These are phyloP conservation scores for Globisporangium nunn DNA, from an alignment of 352 stramenopile genomes.

Conservation along the genomic window DNA sequence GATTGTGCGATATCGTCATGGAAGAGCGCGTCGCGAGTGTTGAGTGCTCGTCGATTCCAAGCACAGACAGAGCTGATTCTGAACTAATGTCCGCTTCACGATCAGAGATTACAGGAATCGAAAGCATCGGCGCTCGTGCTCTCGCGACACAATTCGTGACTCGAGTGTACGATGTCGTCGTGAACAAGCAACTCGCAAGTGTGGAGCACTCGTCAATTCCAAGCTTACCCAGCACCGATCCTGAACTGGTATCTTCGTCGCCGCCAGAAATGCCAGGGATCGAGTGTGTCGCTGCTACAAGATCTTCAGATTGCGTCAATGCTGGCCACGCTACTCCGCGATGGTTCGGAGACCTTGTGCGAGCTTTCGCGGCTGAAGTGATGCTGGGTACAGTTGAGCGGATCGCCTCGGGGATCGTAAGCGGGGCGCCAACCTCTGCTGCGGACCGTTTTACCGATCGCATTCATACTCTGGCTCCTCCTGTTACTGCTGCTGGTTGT, in stretches of 20 bases:
- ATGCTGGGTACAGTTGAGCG: background rate
- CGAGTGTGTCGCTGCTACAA: background rate
- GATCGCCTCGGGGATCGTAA: background rate
- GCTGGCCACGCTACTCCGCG: background rate
- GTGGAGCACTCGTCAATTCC: background rate
- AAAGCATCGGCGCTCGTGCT: background rate
- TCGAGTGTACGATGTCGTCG: background rate
- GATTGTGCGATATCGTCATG: background rate
- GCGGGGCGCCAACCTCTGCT: no score
- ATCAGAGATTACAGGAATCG: no score
- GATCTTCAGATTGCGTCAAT: no score
- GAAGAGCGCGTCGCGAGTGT: background rate
- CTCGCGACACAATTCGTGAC: constrained; percentile 3
- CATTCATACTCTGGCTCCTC: background rate
- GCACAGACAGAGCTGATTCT: no score
- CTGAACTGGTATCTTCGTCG: background rate
- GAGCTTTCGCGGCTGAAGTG: constrained; percentile 2
- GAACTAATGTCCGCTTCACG: no score
- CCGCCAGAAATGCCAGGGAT: background rate
- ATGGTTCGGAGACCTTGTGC: background rate
- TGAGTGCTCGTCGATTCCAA: no score
- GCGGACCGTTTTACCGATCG: background rate
- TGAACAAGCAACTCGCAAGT: background rate
- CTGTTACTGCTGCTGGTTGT: background rate
- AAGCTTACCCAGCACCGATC: background rate